Evolutionary conservation across 78 protist species (phyloP), one percentile per base, ranked within the genome.

Genomic region (Dictyostelium purpureum): DNA sequence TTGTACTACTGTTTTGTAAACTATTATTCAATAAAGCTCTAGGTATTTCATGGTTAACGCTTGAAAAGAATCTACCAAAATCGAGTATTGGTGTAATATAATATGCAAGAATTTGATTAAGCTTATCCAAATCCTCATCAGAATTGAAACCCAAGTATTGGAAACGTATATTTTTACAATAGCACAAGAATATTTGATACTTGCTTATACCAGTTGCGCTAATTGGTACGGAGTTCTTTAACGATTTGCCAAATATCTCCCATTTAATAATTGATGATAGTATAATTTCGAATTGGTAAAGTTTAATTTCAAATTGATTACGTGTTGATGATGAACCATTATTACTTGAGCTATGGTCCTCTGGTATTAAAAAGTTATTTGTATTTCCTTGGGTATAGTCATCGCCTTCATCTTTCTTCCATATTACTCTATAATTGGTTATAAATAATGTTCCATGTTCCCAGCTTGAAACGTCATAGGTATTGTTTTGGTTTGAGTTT

Each of bases 61-160:
- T 40, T 16, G 92, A 77, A 74, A 85, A 85, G 75, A 59, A 85
- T 73, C 92, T 70, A 14, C 92, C 92, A 35, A 74, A 47, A 35
- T 85, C 92, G 6, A 38, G 43, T 5, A 85, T 31, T 26, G 92
- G 92, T 47, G 33, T 85, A 43, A 85, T 85, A 26, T 85, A 85
- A 31, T 85, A 85, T 11, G 63, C 82, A 0, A 85, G n/a, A 7
- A 73, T 73, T 18, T 42, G 16, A 45, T 85, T 52, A 1, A 85
- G 61, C 35, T 61, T 85, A 24, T 73, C 82, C 57, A 85, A 42
- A 43, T 56, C 54, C 14, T 51, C 69, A 35, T 85, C 92, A 57
- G 66, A 71, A 45, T 16, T 28, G 33, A 85, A 85, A 18, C 76
- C 92, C 37, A 85, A 59, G 12, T 85, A 85, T 59, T 85, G 92